Base-by-base conservation (phyloP, 495 filamentous ascomycete species). In the Halenospora varia region DNA sequence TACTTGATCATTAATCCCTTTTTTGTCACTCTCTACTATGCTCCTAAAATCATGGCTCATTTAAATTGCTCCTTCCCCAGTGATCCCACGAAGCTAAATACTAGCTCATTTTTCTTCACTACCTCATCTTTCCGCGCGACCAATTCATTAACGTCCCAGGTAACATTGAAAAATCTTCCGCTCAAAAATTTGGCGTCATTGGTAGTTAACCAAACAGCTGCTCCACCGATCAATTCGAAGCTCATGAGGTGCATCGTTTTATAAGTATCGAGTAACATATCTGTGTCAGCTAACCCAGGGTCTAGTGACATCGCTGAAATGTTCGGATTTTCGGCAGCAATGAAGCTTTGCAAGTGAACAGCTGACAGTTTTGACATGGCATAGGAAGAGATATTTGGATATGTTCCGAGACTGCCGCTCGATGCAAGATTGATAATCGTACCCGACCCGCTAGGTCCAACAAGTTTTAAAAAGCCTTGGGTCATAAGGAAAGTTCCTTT, bases 141-240 rank as follows among this genome's bases (percentile, higher is more conserved):
- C 49, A 79, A 62, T 49, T 76, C 73, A 13, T 76, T 69, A 11
- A 79, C 67, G 62, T 74, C 70, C 77, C 74, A 81, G 24, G 77
- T 73, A 10, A 61, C 66, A 25, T 52, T 50, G 6, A 80, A 48
- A 45, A 65, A 69, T 47, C 74, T 62, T 1, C 75, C 75, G 18
- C 64, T 72, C 24, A 79, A 45, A 47, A 71, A 78, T 22, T 58
- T 62, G 41, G 67, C 68, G 46, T 73, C 62, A 42, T 66, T 62
- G n/a, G 61, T 70, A n/a, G 60, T 55, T 19, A 78, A 60, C 61
- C 70, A 78, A 15, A 80, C 64, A 2, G 68, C 67, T 3, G 64
- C 24, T 4, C 71, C 74, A n/a, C 67, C 74, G 13, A 67, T 64
- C 18, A 78, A 62, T 26, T 68, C 70, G 20, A 56, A 55, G 10